A percentile compares a stretch with the other conserved stretches of the same genome.
phyloP scores from a whole-genome alignment of 768 basidiomycete genomes.

The Agaricus subrufescens region DNA sequence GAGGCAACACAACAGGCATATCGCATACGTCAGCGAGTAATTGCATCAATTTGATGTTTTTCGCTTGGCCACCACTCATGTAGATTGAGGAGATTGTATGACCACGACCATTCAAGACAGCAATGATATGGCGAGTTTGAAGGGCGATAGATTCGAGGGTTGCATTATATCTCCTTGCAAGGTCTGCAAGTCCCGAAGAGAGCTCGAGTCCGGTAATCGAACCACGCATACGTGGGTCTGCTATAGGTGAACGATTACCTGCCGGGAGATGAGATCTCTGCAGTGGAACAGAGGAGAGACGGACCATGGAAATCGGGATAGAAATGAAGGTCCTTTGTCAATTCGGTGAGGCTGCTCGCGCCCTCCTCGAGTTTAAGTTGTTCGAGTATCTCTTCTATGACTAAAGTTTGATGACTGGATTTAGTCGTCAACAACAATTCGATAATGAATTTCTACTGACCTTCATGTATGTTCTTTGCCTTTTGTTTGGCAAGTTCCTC shows the following conservation, averaged over 20 bases:
- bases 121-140: constrained; percentile 92
- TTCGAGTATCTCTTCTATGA: constrained; percentile 73
- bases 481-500: constrained; percentile 56
- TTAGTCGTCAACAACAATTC: background rate
- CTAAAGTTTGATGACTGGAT: constrained; percentile 24
- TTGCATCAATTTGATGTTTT: constrained; percentile 84
- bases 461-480: constrained; percentile 52
- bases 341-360: constrained; percentile 66
- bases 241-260: constrained; percentile 97
- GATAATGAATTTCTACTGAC: constrained; percentile 25
- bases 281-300: background rate
- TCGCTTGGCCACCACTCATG: constrained; percentile 92
- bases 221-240: constrained; percentile 93
- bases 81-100: constrained; percentile 82
- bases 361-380: constrained; percentile 51
- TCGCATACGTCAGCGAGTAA: constrained; percentile 83
- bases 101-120: constrained; percentile 80
- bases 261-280: background rate
- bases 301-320: constrained; percentile 94
- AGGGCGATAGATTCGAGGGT: constrained; percentile 92
- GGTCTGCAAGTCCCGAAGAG: constrained; percentile 54
- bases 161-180: constrained; percentile 87
- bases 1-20: constrained; percentile 80
- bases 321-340: constrained; percentile 87
- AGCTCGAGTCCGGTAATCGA: constrained; percentile 85